A percentile compares a stretch with the other conserved stretches of the same genome.
Evolutionary conservation across 331 rosid species (phyloP).

Genomic region (Erythrophleum ivorense): DNA sequence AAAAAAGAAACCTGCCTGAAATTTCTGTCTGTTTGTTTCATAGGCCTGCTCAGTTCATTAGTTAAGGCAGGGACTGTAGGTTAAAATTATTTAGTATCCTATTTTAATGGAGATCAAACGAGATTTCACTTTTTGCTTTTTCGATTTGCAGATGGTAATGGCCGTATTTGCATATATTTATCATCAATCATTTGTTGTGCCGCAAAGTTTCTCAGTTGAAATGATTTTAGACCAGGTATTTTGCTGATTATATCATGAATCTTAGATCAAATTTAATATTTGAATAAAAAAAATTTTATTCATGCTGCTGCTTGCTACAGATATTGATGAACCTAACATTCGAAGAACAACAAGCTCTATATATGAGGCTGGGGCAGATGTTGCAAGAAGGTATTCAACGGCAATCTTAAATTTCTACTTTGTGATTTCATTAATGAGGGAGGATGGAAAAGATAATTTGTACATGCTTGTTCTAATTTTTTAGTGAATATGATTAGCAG

Average conservation of each 20-base stretch:
- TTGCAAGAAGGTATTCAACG: conserved; percentile 67
- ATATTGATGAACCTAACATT: conserved; percentile 79
- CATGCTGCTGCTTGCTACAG: conserved; percentile 47
- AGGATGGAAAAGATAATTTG: conserved; percentile 34
- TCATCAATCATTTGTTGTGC: conserved; percentile 87
- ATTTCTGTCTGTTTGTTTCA: too few relatives aligned
- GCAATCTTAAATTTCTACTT: conserved; percentile 44
- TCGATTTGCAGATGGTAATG: conserved; percentile 90
- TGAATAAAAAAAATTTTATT: conserved; percentile 2
- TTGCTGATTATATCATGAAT: neutral
- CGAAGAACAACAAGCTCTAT: conserved; percentile 85
- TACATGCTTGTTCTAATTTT: conserved; percentile 49
- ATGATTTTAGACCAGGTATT: conserved; percentile 87
- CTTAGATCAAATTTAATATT: conserved; percentile 17
- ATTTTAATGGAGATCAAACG: conserved; percentile 1
- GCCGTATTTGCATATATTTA: conserved; percentile 96
- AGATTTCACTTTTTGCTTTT: conserved; percentile 31
- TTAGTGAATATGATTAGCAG: conserved; percentile 42
- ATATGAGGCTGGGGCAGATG: conserved; percentile 68
- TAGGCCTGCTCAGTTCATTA: too few relatives aligned
- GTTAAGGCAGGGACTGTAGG: neutral
- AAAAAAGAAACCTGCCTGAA: neutral
- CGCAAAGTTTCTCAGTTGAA: conserved; percentile 76
- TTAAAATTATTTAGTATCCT: neutral
- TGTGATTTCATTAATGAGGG: conserved; percentile 38